These are phyloP conservation scores for Backusella liffmaniae DNA, from an alignment of 192 early-diverging fungal genomes.

Conservation along the genomic window DNA sequence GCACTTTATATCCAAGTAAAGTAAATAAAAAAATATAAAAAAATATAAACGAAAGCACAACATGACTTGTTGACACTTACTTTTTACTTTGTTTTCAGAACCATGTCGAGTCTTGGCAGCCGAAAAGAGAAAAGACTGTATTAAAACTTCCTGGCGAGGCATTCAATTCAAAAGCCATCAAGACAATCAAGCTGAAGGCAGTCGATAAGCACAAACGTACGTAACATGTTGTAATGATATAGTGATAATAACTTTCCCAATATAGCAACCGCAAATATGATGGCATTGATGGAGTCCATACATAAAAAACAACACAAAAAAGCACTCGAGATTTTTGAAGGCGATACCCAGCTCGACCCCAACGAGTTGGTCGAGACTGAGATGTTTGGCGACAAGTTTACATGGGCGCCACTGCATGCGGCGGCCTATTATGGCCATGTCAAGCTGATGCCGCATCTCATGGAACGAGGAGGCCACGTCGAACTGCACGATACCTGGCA, in stretches of 20 bases:
- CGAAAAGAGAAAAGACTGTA: background rate
- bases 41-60: no score
- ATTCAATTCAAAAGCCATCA: background rate
- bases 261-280: background rate
- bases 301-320: constrained; percentile 12
- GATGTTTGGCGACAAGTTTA: constrained; percentile 59
- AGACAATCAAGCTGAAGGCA: background rate
- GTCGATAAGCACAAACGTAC: background rate
- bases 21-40: background rate
- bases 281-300: constrained; percentile 12
- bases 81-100: constrained; percentile 13
- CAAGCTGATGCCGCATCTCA: constrained; percentile 64
- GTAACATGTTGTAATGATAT: no score
- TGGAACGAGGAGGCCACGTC: constrained; percentile 73
- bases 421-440: constrained; percentile 78
- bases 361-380: constrained; percentile 28
- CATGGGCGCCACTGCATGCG: constrained; percentile 85
- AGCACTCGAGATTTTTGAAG: constrained; percentile 12
- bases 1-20: constrained; percentile 44
- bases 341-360: constrained; percentile 10
- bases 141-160: constrained; percentile 25
- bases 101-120: constrained; percentile 26
- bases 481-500: constrained; percentile 87
- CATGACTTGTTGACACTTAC: no score
- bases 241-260: background rate